Conservation (phyloP, 495 filamentous ascomycete species). For the Aspergillus taichungensis region DNA sequence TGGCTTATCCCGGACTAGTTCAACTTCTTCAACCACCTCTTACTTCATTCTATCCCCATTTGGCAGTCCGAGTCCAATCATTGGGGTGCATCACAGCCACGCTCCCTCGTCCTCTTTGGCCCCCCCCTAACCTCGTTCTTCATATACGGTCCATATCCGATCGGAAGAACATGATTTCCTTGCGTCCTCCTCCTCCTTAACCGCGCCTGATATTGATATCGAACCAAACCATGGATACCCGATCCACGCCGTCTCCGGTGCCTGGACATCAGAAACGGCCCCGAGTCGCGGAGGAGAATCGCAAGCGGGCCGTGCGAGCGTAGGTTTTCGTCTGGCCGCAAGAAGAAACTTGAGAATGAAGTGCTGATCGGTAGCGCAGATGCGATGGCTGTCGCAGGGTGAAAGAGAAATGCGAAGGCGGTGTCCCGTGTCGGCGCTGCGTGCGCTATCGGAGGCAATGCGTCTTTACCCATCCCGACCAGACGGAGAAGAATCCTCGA, state of each 20-base stretch:
- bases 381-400: constrained; percentile 42
- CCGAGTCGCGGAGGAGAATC: constrained; percentile 41
- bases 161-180: too few species aligned
- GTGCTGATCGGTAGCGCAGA: constrained; percentile 12
- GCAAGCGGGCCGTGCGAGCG: constrained; percentile 42
- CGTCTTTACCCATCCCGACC: constrained; percentile 38
- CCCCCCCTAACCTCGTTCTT: too few species aligned
- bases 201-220: too few species aligned
- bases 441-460: constrained; percentile 40
- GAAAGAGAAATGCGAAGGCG: constrained; percentile 45
- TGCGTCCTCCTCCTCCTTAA: too few species aligned
- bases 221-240: constrained; percentile 16
- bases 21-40: too few species aligned
- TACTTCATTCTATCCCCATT: too few species aligned
- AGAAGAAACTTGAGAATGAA: not conserved
- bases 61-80: too few species aligned
- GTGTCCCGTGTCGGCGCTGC: constrained; percentile 42
- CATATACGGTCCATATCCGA: too few species aligned
- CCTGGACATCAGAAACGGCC: constrained; percentile 35
- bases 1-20: too few species aligned
- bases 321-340: constrained; percentile 11
- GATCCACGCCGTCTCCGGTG: constrained; percentile 18
- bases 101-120: too few species aligned
- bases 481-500: constrained; percentile 25
- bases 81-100: too few species aligned